phyloP scores from a whole-genome alignment of 148 eudicot species.

The Persicaria tinctoria region DNA sequence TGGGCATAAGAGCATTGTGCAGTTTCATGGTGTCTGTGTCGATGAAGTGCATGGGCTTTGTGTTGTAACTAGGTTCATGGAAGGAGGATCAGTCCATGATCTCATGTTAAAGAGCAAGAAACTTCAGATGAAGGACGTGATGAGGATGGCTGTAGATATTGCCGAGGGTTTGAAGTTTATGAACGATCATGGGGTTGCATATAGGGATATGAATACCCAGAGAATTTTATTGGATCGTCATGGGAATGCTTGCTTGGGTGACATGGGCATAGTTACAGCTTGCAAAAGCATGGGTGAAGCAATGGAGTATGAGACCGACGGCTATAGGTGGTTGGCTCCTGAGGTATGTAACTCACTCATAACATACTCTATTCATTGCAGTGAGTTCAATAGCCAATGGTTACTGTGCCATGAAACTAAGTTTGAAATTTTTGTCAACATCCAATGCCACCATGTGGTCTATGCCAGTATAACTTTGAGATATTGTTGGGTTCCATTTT shows the following conservation, averaged over 20 bases:
- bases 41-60: constrained; percentile 83
- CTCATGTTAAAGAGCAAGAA: constrained; percentile 68
- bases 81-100: constrained; percentile 86
- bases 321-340: constrained; percentile 96
- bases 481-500: not conserved
- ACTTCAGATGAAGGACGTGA: constrained; percentile 62
- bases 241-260: constrained; percentile 89
- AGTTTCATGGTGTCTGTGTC: constrained; percentile 68
- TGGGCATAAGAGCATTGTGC: constrained; percentile 77
- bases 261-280: constrained; percentile 86
- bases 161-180: constrained; percentile 87
- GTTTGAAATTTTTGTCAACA: no score
- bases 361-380: not conserved
- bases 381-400: not conserved
- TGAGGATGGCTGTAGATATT: constrained; percentile 70
- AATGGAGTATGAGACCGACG: constrained; percentile 96
- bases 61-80: constrained; percentile 77
- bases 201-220: constrained; percentile 76
- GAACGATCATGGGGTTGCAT: constrained; percentile 88
- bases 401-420: not conserved
- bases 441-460: no score
- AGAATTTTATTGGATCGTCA: constrained; percentile 74
- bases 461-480: not conserved
- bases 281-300: constrained; percentile 71
- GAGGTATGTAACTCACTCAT: constrained; percentile 42